Evolutionary conservation across 257 asterid genomes (phyloP), one percentile per base, ranked within the genome.

Genomic region (Buddleja alternifolia): DNA sequence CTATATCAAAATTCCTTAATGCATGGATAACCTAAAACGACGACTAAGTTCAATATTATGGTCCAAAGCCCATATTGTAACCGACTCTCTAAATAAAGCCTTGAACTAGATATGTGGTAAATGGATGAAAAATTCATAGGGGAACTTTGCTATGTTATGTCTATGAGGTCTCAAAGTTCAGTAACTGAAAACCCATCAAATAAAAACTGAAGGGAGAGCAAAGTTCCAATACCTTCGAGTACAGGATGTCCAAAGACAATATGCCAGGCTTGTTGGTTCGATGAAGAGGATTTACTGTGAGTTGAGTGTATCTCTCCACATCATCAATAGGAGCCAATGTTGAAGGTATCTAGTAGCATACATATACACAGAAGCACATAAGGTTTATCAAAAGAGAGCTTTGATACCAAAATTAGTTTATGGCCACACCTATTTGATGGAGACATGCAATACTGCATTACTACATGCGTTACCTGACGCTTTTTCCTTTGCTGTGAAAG

Each of bases 211-310:
- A 60, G 39, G 36, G 17, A 14, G 47, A 50, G 29, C 24, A 41
- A 59, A 51, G 17, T 68, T 59, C 58, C 10, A 77, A 54, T 82
- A 91, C 99, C 97, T 86, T 87, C 57, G 93, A 74, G 78, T 81
- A 66, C 24, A 79, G 80, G 74, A 91, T 86, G 73, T 94, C 99
- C 92, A 94, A 20, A 7, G 96, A 86, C 65, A 91, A 84, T 77
- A 94, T 89, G 57, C 99, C 99, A 32, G 98, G 99, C 74, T 91
- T 94, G 83, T 81, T 91, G 70, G 98, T 91, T 61, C 85, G 87
- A 73, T 94, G 99, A 74, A 94, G 98, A 58, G 99, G 99, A 78
- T 84, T 85, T 48, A 92, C 87, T 57, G 85, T 91, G 71, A 91
- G 92, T 69, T 94, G 98, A 56, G 92, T 91, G 76, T 86, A 94